Percentiles rank a stretch among this genome's conserved stretches.
phyloP scores from a whole-genome alignment of 2,329 filamentous ascomycete genomes.

The Fusarium irregulare region DNA sequence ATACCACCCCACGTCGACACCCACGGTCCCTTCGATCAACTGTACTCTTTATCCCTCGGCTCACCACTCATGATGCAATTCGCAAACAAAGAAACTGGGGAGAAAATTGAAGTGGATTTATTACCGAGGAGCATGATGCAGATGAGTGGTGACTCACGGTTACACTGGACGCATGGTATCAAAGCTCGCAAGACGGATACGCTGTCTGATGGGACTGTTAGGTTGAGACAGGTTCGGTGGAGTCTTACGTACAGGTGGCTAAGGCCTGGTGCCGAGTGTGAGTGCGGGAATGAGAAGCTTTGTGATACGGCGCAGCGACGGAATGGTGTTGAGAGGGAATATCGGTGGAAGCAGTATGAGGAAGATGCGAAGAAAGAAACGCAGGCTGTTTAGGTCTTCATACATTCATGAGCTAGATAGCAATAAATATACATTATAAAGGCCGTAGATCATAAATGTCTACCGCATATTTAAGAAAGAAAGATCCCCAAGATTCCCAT shows the following conservation, averaged over 20 bases:
- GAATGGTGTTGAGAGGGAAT: conserved; percentile 61
- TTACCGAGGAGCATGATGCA: conserved; percentile 62
- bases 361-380: conserved; percentile 36
- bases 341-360: conserved; percentile 58
- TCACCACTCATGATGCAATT: conserved; percentile 59
- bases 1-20: conserved; percentile 72
- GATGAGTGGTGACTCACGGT: conserved; percentile 61
- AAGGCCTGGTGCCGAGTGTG: conserved; percentile 58
- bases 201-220: conserved; percentile 58
- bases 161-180: conserved; percentile 68
- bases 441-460: background rate
- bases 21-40: conserved; percentile 59
- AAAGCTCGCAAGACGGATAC: conserved; percentile 64
- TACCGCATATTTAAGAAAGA: conserved; percentile 20
- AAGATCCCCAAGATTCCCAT: background rate
- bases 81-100: conserved; percentile 43
- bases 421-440: conserved; percentile 2
- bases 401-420: conserved; percentile 13
- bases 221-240: conserved; percentile 60
- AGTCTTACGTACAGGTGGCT: conserved; percentile 68
- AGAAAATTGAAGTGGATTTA: conserved; percentile 59
- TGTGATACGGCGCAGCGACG: conserved; percentile 64
- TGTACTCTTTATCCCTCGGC: conserved; percentile 59
- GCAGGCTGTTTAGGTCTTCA: background rate
- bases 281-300: conserved; percentile 61